Base-by-base conservation (phyloP, 495 filamentous ascomycete genomes). In the Cercophora newfieldiana region DNA sequence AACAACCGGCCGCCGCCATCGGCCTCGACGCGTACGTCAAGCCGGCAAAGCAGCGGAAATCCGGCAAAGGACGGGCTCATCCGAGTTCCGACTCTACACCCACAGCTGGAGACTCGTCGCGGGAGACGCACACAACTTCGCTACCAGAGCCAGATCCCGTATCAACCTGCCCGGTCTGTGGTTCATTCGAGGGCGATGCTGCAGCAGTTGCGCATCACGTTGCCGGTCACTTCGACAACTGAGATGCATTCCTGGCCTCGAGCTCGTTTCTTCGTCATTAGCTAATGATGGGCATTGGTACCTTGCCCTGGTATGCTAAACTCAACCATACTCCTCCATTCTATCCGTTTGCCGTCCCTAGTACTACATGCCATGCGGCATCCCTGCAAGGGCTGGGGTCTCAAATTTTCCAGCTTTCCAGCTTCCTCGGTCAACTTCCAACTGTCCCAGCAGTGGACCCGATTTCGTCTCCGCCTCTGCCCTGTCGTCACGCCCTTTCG, bases 141-240 rank as follows among this genome's bases (percentile, higher is more conserved):
- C 18, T 44, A 16, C 22, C 7, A 19, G 6, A n/a, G 7, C 16
- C 31, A 25, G 19, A 10, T 18, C 54, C 72, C 58, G 75, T 72
- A 4, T 72, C 72, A 7, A 79, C 69, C 5, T 90, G 87, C 71
- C 87, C 87, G 0, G 84, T 90, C 0, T 90, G 87, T 71, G 80
- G 76, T 14, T 71, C 70, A 8, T 90, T 89, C 71, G 79, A 83
- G 68, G 87, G 87, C 22, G 87, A 89, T 67, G 86, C 82, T 59
- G 74, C 71, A 1, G 87, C 86, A 8, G 82, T 89, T 50, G 77
- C 80, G 16, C 80, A 87, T 65, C 87, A 90, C 68, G 85, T 89
- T 33, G 81, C 83, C 33, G 65, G 64, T 18, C 86, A 89, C 68
- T 86, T 88, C 47, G 71, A 72, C 30, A 69, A 73, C 25, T 75